These are phyloP conservation scores for Strigomonas oncopelti DNA, from an alignment of 208 protist species.

Conservation along the genomic window DNA sequence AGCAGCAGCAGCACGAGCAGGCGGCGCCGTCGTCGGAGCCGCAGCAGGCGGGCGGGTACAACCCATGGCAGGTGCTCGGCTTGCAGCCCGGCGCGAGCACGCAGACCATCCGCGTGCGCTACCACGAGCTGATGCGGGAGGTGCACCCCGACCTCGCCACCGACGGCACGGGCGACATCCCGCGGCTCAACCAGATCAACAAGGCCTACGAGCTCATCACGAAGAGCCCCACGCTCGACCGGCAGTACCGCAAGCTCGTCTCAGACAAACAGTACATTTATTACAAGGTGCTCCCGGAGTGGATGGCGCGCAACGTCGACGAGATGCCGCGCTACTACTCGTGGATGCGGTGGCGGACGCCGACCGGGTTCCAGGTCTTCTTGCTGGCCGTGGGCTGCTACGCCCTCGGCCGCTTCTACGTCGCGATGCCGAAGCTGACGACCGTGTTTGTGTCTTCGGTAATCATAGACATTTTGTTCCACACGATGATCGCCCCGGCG, in stretches of 20 bases:
- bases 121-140: conserved; percentile 83
- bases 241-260: conserved; percentile 83
- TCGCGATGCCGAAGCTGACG: conserved; percentile 65
- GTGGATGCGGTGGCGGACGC: conserved; percentile 82
- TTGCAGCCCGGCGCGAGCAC: conserved; percentile 66
- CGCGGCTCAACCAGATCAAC: conserved; percentile 81
- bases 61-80: conserved; percentile 82
- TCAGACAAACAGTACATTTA: conserved; percentile 85
- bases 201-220: conserved; percentile 88
- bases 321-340: conserved; percentile 91
- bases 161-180: conserved; percentile 72
- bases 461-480: conserved; percentile 65
- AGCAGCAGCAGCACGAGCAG: conserved; percentile 37
- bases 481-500: conserved; percentile 85
- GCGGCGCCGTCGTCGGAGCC: conserved; percentile 22
- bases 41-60: conserved; percentile 62
- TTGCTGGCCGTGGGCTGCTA: conserved; percentile 60
- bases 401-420: conserved; percentile 74
- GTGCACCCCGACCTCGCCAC: conserved; percentile 79
- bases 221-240: conserved; percentile 84
- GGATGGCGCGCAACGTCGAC: conserved; percentile 89
- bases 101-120: conserved; percentile 73
- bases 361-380: conserved; percentile 64
- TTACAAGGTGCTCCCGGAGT: conserved; percentile 85
- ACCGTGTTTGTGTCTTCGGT: conserved; percentile 60